Conservation (phyloP, 75 land plant species). For the Pseudotsuga menziesii region DNA sequence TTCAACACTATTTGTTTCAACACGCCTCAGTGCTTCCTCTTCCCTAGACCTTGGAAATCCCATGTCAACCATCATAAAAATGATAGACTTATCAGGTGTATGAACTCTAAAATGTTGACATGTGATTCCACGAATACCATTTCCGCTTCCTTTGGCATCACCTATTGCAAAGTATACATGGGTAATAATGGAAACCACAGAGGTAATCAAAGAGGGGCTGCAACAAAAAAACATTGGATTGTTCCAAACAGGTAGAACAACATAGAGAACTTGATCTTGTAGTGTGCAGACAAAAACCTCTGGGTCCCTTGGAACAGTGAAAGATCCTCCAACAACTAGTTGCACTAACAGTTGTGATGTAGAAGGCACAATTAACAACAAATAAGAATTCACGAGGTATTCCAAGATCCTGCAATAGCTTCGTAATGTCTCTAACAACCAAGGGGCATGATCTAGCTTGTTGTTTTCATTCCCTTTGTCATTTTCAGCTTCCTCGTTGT, state of each 20-base stretch:
- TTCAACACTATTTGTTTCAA: conserved; percentile 83
- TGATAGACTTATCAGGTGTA: conserved; percentile 81
- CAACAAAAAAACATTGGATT: conserved; percentile 78
- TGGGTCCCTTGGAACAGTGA: conserved; percentile 75
- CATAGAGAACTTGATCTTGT: conserved; percentile 83
- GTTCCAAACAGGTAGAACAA: conserved; percentile 88
- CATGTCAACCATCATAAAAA: conserved; percentile 93
- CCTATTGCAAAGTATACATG: conserved; percentile 75
- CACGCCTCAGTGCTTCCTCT: conserved; percentile 84
- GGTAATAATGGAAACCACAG: conserved; percentile 62
- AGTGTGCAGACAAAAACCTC: conserved; percentile 67
- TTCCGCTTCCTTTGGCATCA: conserved; percentile 42
- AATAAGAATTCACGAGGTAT: conserved; percentile 64
- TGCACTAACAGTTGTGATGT: conserved; percentile 75
- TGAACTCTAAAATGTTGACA: conserved; percentile 40
- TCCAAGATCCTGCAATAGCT: conserved; percentile 70
- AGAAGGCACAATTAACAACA: conserved; percentile 59
- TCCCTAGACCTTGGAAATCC: conserved; percentile 85
- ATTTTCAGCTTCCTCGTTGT: conserved; percentile 35
- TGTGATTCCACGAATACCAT: conserved; percentile 22
- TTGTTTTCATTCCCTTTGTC: conserved; percentile 27
- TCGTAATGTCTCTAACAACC: conserved; percentile 78
- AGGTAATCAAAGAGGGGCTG: conserved; percentile 50
- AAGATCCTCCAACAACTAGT: conserved; percentile 52
- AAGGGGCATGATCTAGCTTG: conserved; percentile 38